These are phyloP conservation scores for Ceratobasidium sp. DNA, from an alignment of 1,284 basidiomycete species.

Conservation along the genomic window DNA sequence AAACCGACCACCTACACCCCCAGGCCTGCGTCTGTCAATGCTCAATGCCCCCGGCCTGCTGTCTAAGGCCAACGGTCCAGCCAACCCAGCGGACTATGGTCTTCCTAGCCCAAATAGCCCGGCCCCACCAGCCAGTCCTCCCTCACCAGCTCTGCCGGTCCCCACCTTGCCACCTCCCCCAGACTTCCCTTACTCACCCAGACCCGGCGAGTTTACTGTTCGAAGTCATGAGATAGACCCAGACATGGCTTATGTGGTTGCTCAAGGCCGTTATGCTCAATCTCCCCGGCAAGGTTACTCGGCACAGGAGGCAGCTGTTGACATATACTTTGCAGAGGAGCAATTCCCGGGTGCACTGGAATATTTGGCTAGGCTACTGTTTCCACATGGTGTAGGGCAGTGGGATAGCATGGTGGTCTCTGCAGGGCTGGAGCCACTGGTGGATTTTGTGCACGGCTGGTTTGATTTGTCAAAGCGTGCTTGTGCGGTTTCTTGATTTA, in stretches of 20 bases:
- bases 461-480: not conserved
- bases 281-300: not conserved
- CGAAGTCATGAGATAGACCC: not conserved
- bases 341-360: not conserved
- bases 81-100: not conserved
- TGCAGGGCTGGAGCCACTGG: not conserved
- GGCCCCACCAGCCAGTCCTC: not conserved
- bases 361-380: not conserved
- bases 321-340: not conserved
- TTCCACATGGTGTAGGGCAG: not conserved
- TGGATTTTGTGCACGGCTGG: conserved; percentile 4
- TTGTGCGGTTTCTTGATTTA: not conserved
- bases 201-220: not conserved
- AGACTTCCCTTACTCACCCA: not conserved
- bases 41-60: not conserved
- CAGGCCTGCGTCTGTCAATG: not conserved
- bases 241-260: not conserved
- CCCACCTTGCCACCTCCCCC: not conserved
- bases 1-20: not conserved
- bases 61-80: not conserved
- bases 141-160: not conserved
- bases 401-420: not conserved
- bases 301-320: not conserved
- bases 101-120: not conserved
- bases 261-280: not conserved